These are phyloP conservation scores for Rhodomyrtus psidioides DNA, from an alignment of 441 rosid genomes.

Conservation along the genomic window DNA sequence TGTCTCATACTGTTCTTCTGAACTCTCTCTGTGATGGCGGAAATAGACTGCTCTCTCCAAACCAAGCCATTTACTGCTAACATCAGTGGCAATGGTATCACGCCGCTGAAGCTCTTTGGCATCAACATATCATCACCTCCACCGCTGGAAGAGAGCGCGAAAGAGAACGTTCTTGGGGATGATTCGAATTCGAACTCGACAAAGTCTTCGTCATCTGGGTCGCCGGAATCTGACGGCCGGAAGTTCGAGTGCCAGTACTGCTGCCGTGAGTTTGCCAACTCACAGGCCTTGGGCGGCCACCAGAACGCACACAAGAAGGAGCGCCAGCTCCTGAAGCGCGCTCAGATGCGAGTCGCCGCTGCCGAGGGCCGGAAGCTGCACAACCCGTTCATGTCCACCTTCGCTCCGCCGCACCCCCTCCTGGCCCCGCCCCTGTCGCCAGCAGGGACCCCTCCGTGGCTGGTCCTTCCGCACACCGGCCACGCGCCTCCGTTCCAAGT, in stretches of 20 bases:
- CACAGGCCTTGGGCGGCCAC: slow-evolving; percentile 61
- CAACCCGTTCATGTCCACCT: slow-evolving; percentile 26
- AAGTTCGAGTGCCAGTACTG: slow-evolving; percentile 59
- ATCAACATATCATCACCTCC: slow-evolving; percentile 25
- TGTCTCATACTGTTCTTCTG: neutral
- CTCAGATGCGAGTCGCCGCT: slow-evolving; percentile 25
- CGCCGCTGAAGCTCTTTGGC: slow-evolving; percentile 33
- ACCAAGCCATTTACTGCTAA: neutral
- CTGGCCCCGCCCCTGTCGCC: slow-evolving; percentile 19
- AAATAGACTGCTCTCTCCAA: slow-evolving; percentile 5
- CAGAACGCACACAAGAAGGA: slow-evolving; percentile 75
- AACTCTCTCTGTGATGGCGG: slow-evolving; percentile 14
- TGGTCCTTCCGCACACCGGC: slow-evolving; percentile 15
- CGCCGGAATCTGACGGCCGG: slow-evolving; percentile 18
- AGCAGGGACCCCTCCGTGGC: slow-evolving; percentile 10
- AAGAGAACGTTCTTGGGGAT: neutral
- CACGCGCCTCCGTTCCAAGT: neutral
- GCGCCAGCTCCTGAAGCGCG: slow-evolving; percentile 42
- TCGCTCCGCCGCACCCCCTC: slow-evolving; percentile 19
- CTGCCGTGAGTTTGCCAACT: slow-evolving; percentile 44
- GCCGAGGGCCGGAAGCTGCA: slow-evolving; percentile 18
- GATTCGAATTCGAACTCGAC: neutral
- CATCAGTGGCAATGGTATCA: neutral
- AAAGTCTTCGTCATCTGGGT: neutral
- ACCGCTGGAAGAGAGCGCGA: neutral